These are phyloP conservation scores for Hyaloperonospora brassicae DNA, from an alignment of 352 stramenopile genomes.

Conservation along the genomic window DNA sequence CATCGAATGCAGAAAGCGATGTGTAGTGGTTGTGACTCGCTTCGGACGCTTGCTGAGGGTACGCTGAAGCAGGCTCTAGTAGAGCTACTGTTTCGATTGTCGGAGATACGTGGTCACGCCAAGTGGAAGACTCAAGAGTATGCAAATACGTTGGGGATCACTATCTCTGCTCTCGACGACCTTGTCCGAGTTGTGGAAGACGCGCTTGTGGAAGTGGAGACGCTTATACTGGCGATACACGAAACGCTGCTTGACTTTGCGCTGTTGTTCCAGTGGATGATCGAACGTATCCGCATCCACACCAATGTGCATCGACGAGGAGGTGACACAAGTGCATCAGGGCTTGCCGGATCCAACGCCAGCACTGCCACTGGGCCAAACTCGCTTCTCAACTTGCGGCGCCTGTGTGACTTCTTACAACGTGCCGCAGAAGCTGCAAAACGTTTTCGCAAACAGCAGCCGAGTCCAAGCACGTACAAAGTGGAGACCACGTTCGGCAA, in stretches of 20 bases:
- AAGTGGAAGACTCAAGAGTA: slow-evolving; percentile 40
- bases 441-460: slow-evolving; percentile 36
- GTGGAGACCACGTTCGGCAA: slow-evolving; percentile 71
- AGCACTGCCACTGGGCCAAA: slow-evolving; percentile 14
- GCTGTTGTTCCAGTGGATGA: slow-evolving; percentile 56
- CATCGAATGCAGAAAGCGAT: slow-evolving; percentile 53
- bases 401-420: slow-evolving; percentile 48
- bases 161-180: slow-evolving; percentile 25
- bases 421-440: slow-evolving; percentile 31
- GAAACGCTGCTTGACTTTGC: slow-evolving; percentile 56
- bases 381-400: slow-evolving; percentile 51
- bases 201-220: slow-evolving; percentile 39
- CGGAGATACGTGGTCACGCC: slow-evolving; percentile 43
- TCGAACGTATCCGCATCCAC: slow-evolving; percentile 54
- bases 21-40: slow-evolving; percentile 32
- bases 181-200: slow-evolving; percentile 28
- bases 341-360: slow-evolving; percentile 1
- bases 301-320: slow-evolving; percentile 25
- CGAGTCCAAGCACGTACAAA: slow-evolving; percentile 28
- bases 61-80: slow-evolving; percentile 37
- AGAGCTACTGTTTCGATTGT: slow-evolving; percentile 37
- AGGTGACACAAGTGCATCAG: slow-evolving; percentile 3
- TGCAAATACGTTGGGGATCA: slow-evolving; percentile 31
- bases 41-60: slow-evolving; percentile 24
- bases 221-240: slow-evolving; percentile 33